Evolutionary conservation across 345 rosid species (phyloP), one percentile per base, ranked within the genome.

Genomic region (Citrus reticulata): DNA sequence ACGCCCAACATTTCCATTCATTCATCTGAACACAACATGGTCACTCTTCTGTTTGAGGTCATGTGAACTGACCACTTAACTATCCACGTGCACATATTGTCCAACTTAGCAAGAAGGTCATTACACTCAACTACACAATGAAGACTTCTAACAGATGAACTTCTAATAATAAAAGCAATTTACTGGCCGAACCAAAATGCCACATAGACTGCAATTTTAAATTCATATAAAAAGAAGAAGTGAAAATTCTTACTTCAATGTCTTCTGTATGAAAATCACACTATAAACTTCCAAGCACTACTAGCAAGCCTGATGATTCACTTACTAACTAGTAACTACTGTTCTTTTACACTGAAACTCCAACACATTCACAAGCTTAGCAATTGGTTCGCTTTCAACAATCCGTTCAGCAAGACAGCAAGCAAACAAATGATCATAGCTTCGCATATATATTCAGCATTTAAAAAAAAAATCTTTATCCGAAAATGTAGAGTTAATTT

Each of bases 231-330:
- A 34, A 78, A 57, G 73, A 34, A 51, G 19, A 29, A 1, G 29
- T 54, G 27, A 63, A 30, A 62, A 74, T 66, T 14, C 20, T 79
- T 90, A 91, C 99, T 85, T 93, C 87, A 97, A 77, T 42, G 98
- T 93, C 68, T 29, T 24, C 17, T 24, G 64, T 5, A 62, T 29
- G 20, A 62, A 29, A 27, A 27, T 13, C 66, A 27, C 17, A 17
- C 66, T 62, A 62, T 14, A 2, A 63, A 63, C 68, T 30, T 63
- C 16, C 68, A 16, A 5, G 39, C 32, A 63, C 39, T 16, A 63
- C 68, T 63, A 14, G 39, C 39, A 63, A 6, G 37, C 20, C 34
- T 29, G 66, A 30, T 29, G 68, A 30, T 63, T 29, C 22, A 29
- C 17, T 61, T 30, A 29, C 9, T 11, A 30, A 4, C 39, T 30